These are phyloP conservation scores for Eucalyptus lansdowneana DNA, from an alignment of 345 rosid species.

Conservation along the genomic window DNA sequence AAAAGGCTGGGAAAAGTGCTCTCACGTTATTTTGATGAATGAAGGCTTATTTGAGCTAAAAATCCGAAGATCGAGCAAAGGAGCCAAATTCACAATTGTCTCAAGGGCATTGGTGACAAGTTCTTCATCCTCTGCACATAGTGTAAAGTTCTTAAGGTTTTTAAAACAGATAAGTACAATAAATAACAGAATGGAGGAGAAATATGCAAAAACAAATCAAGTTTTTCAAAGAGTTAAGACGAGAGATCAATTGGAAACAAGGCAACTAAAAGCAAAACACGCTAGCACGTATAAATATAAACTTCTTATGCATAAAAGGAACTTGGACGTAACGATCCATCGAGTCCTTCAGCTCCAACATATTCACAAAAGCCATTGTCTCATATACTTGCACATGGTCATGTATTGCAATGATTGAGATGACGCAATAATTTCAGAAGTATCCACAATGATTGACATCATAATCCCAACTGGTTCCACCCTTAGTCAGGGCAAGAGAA, in stretches of 20 bases:
- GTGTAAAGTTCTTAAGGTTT: background rate
- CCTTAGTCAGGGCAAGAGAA: background rate
- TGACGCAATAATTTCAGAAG: background rate
- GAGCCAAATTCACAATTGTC: constrained; percentile 87
- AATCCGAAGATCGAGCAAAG: constrained; percentile 86
- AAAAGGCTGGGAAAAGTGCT: background rate
- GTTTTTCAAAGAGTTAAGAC: background rate
- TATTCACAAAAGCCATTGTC: background rate
- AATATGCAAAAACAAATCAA: background rate
- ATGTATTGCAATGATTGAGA: background rate
- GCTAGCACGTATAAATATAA: background rate
- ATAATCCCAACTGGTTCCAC: background rate
- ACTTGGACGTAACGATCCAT: background rate
- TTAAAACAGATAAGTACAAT: background rate
- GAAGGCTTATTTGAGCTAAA: constrained; percentile 83
- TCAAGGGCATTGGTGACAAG: constrained; percentile 91
- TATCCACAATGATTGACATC: background rate
- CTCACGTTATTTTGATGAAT: constrained; percentile 77
- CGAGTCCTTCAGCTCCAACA: background rate
- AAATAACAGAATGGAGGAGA: background rate
- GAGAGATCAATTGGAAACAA: background rate
- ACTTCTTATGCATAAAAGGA: background rate
- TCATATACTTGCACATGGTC: background rate
- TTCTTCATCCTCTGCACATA: constrained; percentile 84
- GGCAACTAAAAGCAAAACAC: background rate